Conservation (phyloP, 2,329 filamentous ascomycete genomes). For the Fusarium clavum region DNA sequence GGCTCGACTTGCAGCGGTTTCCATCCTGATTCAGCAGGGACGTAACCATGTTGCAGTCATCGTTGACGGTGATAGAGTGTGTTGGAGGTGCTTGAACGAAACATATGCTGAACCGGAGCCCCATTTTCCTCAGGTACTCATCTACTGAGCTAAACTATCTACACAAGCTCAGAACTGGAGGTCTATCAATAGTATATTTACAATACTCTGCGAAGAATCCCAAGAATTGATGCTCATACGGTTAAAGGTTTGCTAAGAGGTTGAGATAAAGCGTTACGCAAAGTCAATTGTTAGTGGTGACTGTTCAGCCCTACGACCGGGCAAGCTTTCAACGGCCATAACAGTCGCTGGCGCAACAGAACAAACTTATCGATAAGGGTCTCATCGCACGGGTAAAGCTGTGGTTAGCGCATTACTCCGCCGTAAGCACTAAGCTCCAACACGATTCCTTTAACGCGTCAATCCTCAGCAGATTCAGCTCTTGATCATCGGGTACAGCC, state of each 20-base stretch:
- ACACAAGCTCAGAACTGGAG: too few relatives aligned
- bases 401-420: neutral
- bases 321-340: neutral
- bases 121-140: neutral
- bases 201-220: too few relatives aligned
- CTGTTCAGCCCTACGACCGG: neutral
- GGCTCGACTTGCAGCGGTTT: neutral
- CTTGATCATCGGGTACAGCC: neutral
- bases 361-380: conserved; percentile 7
- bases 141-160: neutral
- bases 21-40: neutral
- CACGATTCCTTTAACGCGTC: neutral
- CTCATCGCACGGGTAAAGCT: neutral
- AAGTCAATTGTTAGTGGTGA: neutral
- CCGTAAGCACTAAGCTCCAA: conserved; percentile 20
- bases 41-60: neutral
- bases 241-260: too few relatives aligned
- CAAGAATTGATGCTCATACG: too few relatives aligned
- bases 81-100: neutral
- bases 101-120: neutral
- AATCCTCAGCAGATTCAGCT: neutral
- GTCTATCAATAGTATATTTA: too few relatives aligned
- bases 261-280: neutral
- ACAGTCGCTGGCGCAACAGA: neutral
- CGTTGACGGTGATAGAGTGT: neutral